A percentile compares a stretch with the other conserved stretches of the same genome.
Conservation (phyloP, 2,329 filamentous ascomycete species). For the Alternaria novae-zelandiae region DNA sequence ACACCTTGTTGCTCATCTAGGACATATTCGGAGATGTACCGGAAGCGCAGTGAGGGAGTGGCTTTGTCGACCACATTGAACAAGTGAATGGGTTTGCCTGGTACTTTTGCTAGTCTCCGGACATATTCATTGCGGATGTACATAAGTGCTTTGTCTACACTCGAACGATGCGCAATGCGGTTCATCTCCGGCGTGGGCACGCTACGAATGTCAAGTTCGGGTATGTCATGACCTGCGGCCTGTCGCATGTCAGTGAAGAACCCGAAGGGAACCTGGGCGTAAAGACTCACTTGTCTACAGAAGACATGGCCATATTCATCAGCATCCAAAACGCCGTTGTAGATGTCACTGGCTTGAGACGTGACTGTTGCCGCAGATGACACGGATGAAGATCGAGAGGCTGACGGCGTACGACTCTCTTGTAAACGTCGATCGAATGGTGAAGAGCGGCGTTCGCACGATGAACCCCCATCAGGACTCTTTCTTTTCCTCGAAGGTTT, state of each 20-base stretch:
- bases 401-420: conserved; percentile 22
- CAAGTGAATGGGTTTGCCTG: conserved; percentile 59
- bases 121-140: conserved; percentile 51
- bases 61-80: conserved; percentile 67
- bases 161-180: conserved; percentile 30
- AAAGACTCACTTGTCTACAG: conserved; percentile 38
- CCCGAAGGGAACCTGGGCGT: neutral
- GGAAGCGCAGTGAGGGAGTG: conserved; percentile 67
- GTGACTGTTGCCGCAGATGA: conserved; percentile 17
- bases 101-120: conserved; percentile 32
- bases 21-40: conserved; percentile 70
- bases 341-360: conserved; percentile 31
- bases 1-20: conserved; percentile 63
- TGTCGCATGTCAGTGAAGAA: conserved; percentile 4
- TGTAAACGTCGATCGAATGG: conserved; percentile 25
- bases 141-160: conserved; percentile 39
- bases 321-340: conserved; percentile 50
- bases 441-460: conserved; percentile 27
- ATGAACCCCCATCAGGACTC: conserved; percentile 21
- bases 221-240: conserved; percentile 24
- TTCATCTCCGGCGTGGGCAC: conserved; percentile 49
- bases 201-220: conserved; percentile 35
- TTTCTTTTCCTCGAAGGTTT: conserved; percentile 32
- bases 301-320: conserved; percentile 48
- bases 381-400: conserved; percentile 31